Conservation (phyloP, 495 filamentous ascomycete genomes). For the Thozetella sp. region DNA sequence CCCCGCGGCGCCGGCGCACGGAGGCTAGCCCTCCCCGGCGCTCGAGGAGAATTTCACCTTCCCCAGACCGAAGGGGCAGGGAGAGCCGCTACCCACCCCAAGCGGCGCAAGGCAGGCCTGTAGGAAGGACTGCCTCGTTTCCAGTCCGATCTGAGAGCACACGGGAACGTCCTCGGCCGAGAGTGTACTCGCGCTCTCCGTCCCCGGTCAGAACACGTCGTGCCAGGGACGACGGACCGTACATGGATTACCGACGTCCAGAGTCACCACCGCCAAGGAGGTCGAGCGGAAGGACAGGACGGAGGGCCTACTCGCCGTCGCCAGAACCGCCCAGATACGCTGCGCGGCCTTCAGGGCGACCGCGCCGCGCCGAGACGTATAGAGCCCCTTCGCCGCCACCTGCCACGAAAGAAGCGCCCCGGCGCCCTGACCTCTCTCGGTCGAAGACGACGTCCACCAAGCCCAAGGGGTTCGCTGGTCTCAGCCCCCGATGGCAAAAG, state of each 20-base stretch:
- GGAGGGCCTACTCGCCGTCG: not conserved
- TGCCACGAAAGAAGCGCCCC: not conserved
- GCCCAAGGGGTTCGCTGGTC: conserved; percentile 2
- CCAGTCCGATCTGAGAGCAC: not conserved
- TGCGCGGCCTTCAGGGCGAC: not conserved
- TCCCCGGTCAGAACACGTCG: not conserved
- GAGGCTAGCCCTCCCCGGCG: not conserved
- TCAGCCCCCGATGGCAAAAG: conserved; percentile 24
- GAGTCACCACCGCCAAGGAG: not conserved
- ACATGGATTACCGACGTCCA: not conserved
- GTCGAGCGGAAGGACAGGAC: not conserved
- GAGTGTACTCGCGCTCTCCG: not conserved
- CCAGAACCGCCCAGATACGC: not conserved
- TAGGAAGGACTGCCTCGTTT: not conserved
- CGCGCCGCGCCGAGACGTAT: not conserved
- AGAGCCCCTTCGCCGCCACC: not conserved
- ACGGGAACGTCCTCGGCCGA: not conserved
- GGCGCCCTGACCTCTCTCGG: conserved; percentile 8
- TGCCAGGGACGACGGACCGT: not conserved
- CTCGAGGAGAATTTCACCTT: not conserved
- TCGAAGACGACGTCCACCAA: conserved; percentile 18
- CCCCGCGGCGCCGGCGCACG: not conserved
- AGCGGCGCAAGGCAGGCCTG: not conserved
- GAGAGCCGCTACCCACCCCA: not conserved
- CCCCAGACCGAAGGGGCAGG: not conserved